These are phyloP conservation scores for Dryas octopetala DNA, from an alignment of 306 rosid genomes.

Conservation along the genomic window DNA sequence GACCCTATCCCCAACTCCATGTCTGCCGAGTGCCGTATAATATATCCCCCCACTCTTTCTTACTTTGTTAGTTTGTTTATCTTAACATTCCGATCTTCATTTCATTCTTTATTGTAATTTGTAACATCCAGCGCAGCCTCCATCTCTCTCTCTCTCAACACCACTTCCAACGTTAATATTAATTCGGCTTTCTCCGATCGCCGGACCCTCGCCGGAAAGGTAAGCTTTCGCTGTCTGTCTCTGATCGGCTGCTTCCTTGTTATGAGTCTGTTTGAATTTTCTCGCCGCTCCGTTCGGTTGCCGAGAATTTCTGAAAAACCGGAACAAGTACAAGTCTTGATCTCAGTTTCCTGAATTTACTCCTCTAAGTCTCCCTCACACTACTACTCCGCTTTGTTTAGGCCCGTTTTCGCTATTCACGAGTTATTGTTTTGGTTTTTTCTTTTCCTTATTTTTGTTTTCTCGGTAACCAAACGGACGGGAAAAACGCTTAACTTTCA, in stretches of 20 bases:
- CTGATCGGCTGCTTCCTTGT: conserved; percentile 37
- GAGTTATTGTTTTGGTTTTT: background rate
- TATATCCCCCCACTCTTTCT: background rate
- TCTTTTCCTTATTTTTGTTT: background rate
- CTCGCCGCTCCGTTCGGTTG: conserved; percentile 17
- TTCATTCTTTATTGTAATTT: conserved; percentile 8
- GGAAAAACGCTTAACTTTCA: background rate
- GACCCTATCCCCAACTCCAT: background rate
- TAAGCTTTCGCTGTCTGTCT: conserved; percentile 6
- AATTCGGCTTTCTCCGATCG: conserved; percentile 31
- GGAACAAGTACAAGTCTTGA: background rate
- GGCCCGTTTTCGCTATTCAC: background rate
- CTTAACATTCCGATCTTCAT: conserved; percentile 11
- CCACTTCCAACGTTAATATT: background rate
- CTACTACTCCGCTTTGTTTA: conserved; percentile 2
- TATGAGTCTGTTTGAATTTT: conserved; percentile 4
- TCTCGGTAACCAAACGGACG: conserved; percentile 12
- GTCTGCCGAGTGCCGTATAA: background rate
- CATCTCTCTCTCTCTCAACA: conserved; percentile 12
- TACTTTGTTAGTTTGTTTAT: no score
- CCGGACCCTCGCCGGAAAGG: conserved; percentile 24
- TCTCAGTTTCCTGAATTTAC: background rate
- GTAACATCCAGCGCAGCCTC: conserved; percentile 26
- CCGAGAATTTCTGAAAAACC: conserved; percentile 6
- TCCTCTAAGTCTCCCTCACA: background rate